Evolutionary conservation across 805 yeast species (phyloP), one percentile per base, ranked within the genome.

Genomic region (Ogataea paradorogensis): DNA sequence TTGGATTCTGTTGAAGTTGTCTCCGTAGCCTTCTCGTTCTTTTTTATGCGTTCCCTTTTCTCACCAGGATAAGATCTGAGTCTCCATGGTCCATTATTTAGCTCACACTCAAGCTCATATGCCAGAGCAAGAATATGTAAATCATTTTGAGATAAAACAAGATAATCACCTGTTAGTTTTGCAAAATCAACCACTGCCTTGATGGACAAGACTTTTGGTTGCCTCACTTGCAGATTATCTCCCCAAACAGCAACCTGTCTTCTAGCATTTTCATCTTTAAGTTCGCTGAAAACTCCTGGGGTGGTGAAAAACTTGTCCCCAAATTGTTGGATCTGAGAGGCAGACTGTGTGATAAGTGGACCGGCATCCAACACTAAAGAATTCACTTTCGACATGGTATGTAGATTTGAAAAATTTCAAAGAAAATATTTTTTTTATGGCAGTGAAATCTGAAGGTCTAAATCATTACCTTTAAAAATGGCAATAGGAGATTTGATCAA

Each of bases 311-410:
- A 86, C n/a, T 65, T 61, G 13, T 73, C 62, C 1, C 95, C 97
- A 56, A 73, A 76, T 48, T 75, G 77, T 53, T 81, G 80, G 31
- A 93, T 69, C 15, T 81, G 75, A 3, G 89, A 73, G 9, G 85
- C 86, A 5, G 93, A 73, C 54, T 87, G 95, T 2, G 95, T 84
- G 51, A 93, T 84, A 50, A 93, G 67, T 5, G 99, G 99, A 35
- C 96, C 93, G 3, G 99, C 98, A 73, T 93, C 99, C 50, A 93
- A 71, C 24, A 87, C 85, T 41, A 95, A 69, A 1, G 80, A 69
- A 46, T 74, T 68, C 22, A 80, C 75, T 44, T 67, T 70, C 15
- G 52, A 40, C 57, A 52, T 48, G 16, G 3, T 35, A 26, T 8
- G 2, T 27, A 29, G 15, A 7, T 15, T 8, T 6, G 29, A 35